Evolutionary conservation across 768 basidiomycete species (phyloP), one percentile per base, ranked within the genome.

Genomic region (Kwoniella sp.): DNA sequence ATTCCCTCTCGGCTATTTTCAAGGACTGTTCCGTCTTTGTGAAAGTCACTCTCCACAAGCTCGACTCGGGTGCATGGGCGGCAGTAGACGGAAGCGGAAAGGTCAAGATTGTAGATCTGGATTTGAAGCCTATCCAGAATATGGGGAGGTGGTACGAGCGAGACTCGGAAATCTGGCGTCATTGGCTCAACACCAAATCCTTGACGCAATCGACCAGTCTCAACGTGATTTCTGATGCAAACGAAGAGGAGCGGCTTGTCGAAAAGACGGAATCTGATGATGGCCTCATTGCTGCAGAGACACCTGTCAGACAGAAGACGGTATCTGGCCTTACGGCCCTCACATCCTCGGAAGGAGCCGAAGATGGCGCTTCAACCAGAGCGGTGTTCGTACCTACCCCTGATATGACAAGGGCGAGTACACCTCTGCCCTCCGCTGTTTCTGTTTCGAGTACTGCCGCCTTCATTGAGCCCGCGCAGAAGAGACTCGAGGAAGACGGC

Each of bases 1-100:
- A 91, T 78, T 82, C 92, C 22, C 87, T 97, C 55, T 92, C 92
- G 4, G 91, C 91, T 25, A 90, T 90, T 6, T 92, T 99, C 84
- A 99, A 99, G 78, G 95, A 99, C 79, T 99, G 95, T 81, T 96
- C 94, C 0, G 62, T 89, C 57, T 85, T 89, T 58, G 65, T 88
- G 37, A 81, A 83, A 22, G 19, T 55, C 46, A 29, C 52, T 49
- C 24, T 58, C 48, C 21, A 47, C 13, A 59, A 37, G 33, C 27
- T 21, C 29, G 64, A 67, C 15, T 64, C 66, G 22, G 63, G 68
- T 33, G 64, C 66, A 10, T 67, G 68, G 26, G 60, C 69, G 37
- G 59, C 63, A n/a, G 68, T 52, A n/a, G 19, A 55, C 1, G 55
- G 26, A 7, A 48, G 53, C 21, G 58, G 36, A 24, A 80, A 81